Evolutionary conservation across 139 green algal species (phyloP).

Genomic region (Trebouxia sp.): DNA sequence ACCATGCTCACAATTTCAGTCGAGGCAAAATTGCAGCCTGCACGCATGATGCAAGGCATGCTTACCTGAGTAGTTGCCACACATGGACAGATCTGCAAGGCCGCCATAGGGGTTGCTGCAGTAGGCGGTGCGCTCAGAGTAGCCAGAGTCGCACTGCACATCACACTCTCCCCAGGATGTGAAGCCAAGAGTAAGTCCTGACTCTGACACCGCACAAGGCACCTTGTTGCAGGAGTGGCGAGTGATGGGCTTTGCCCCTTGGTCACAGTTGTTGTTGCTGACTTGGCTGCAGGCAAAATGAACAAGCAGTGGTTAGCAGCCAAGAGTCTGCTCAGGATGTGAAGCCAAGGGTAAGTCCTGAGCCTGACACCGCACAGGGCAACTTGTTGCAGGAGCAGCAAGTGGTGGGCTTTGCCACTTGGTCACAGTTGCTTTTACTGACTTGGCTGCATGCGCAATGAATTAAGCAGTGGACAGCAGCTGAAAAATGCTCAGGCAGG

Average conservation of each 20-base stretch:
- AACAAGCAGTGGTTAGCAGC: not conserved
- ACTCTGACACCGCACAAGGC: slow-evolving; percentile 1
- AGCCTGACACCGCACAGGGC: slow-evolving; percentile 3
- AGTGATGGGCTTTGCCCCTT: not conserved
- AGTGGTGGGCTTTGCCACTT: not conserved
- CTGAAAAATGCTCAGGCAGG: not conserved
- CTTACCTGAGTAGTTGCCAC: slow-evolving; percentile 25
- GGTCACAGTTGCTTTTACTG: slow-evolving; percentile 5
- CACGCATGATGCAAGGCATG: too few relatives aligned
- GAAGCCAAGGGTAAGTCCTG: not conserved
- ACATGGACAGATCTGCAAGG: slow-evolving; percentile 3
- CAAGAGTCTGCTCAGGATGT: slow-evolving; percentile 6
- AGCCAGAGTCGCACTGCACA: slow-evolving; percentile 19
- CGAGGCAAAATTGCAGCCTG: too few relatives aligned
- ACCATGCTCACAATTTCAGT: too few relatives aligned
- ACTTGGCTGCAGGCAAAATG: slow-evolving; percentile 31
- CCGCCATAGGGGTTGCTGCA: slow-evolving; percentile 14
- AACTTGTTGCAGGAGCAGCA: slow-evolving; percentile 11
- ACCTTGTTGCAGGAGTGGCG: slow-evolving; percentile 8
- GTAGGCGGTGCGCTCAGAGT: not conserved
- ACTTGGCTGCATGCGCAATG: slow-evolving; percentile 30
- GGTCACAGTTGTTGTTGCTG: slow-evolving; percentile 7
- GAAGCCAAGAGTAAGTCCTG: slow-evolving; percentile 2
- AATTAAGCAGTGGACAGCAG: not conserved
- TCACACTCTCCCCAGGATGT: slow-evolving; percentile 27